These are phyloP conservation scores for sorghum (Sorghum bicolor) DNA, from an alignment of 176 grass and related monocot genomes.

Conservation along the genomic window Sorghum_bicolor_NCBIv3 NC_012874.2:444501-445000, in stretches of 20 bases:
- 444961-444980: slow-evolving; percentile 13
- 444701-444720: not conserved
- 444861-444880: slow-evolving; percentile 14
- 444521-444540: too few relatives aligned
- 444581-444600: not conserved
- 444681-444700: slow-evolving; percentile 19
- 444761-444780: slow-evolving; percentile 8
- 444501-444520: too few relatives aligned
- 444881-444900: slow-evolving; percentile 20
- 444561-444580: not conserved
- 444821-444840: slow-evolving; percentile 51
- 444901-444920: not conserved
- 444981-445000: not conserved
- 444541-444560: not conserved
- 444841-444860: slow-evolving; percentile 52
- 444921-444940: slow-evolving; percentile 20
- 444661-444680: slow-evolving; percentile 18
- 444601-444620: not conserved
- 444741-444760: slow-evolving; percentile 17
- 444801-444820: slow-evolving; percentile 40
- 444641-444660: slow-evolving; percentile 20
- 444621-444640: slow-evolving; percentile 15
- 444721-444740: slow-evolving; percentile 18
- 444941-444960: slow-evolving; percentile 4
- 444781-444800: slow-evolving; percentile 23